phyloP scores from a whole-genome alignment of 805 yeast species.

The Wickerhamiella sergipiensis region DNA sequence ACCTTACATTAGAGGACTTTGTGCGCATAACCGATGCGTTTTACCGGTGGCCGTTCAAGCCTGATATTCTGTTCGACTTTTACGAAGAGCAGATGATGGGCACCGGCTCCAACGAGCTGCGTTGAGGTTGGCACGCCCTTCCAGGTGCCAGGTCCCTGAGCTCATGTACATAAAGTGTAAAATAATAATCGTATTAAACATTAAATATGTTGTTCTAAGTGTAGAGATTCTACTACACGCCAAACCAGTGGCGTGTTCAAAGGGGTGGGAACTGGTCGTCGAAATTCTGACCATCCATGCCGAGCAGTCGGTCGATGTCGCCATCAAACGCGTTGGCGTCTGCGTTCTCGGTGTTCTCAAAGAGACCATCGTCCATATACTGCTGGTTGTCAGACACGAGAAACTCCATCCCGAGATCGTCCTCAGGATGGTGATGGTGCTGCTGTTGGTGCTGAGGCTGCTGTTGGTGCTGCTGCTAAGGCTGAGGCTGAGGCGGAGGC shows the following conservation, averaged over 20 bases:
- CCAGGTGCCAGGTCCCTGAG: too few species aligned
- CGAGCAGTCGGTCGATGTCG: not conserved
- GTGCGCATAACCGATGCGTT: constrained; percentile 37
- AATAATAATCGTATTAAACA: not conserved
- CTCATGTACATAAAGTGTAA: too few species aligned
- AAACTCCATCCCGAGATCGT: not conserved
- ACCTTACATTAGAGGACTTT: constrained; percentile 45
- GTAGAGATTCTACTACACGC: not conserved
- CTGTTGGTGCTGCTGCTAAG: not conserved
- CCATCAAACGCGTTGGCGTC: not conserved
- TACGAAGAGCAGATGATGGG: constrained; percentile 22
- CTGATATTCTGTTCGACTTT: constrained; percentile 34
- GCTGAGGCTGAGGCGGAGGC: not conserved
- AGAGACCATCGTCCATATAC: not conserved
- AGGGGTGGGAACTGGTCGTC: not conserved
- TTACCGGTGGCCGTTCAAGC: constrained; percentile 78
- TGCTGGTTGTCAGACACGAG: not conserved
- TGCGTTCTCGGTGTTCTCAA: not conserved
- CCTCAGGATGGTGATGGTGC: constrained; percentile 1
- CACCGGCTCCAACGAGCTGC: not conserved
- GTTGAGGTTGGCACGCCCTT: not conserved
- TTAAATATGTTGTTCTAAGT: not conserved
- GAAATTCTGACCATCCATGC: not conserved
- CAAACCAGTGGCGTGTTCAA: not conserved
- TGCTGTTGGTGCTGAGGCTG: not conserved